Base-by-base conservation (phyloP, 2,329 filamentous ascomycete species). In the Penicillium hesseltinei region DNA sequence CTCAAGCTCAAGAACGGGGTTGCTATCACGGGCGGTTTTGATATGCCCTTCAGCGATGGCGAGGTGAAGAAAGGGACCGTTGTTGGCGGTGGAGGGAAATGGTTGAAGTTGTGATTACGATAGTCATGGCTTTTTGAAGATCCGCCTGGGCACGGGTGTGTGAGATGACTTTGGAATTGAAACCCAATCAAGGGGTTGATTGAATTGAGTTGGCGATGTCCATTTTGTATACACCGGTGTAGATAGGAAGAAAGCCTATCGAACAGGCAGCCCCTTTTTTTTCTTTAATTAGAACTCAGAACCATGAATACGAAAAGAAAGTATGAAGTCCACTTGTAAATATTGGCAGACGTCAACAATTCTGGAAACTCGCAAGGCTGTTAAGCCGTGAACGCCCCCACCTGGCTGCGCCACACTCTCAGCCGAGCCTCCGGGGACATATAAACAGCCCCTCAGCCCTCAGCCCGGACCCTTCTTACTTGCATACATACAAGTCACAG, bases 341-440 rank as follows among this genome's bases (percentile, higher is more conserved):
- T 10, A 51, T 43, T 42, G 36, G 48, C 48, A 40, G 38, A 43
- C 38, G 38, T 51, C 39, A 33, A 13, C 5, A 42, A 17, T 25
- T 27, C 11, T 47, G 15, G 10, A 39, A 49, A 29, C 7, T 43
- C 52, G 51, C 60, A 63, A 50, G 60, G 63, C 63, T 60, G 60
- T 62, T 48, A 54, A 33, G 63, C 63, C 57, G 60, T 61, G 54
- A 54, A 39, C 57, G 49, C 46, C 58, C 51, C 60, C 60, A 59
- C 63, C n/a, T 36, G 13, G 58, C 63, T 64, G 63, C 63, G 63
- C 63, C 63, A 66, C 63, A 64, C 47, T 52, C 35, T 3, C 7
- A 17, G 21, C 25, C 25, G 54, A 9, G 35, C 42, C 15, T 15
- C 31, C 38, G 39, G 43, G 47, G 15, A 48, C 56, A 50, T 54